Evolutionary conservation across 331 rosid species (phyloP), one percentile per base, ranked within the genome.

Genomic region (Quercus lobata): DNA sequence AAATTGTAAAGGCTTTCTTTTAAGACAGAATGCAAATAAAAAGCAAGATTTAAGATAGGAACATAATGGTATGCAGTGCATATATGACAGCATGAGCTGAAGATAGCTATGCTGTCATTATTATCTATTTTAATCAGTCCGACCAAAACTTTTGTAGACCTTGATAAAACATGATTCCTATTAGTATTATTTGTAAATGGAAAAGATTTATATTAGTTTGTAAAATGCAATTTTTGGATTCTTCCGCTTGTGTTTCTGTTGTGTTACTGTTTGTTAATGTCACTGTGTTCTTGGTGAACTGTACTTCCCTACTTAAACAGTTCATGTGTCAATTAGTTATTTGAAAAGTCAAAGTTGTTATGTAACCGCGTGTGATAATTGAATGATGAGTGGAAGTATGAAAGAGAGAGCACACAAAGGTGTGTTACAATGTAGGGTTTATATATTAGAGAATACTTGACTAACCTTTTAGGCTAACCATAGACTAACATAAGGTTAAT

Each of bases 21-120:
- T 61, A 6, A 7, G 52, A 16, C 29, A 58, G 54, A 19, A 52
- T 71, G 53, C 73, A 37, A 54, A 60, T 61, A 52, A 72, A 69
- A 30, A 18, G 0, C 46, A 18, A 24, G 58, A 80, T 77, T 41
- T 41, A 41, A 8, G 46, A 41, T 41, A 68, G 62, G 76, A 73
- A 77, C 61, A 56, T 55, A 9, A 55, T 16, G 63, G 49, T 60
- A 52, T 58, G 62, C 18, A 69, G 73, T 57, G 60, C 77, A 84
- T 73, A 5, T 25, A 73, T 70, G 75, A 61, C 78, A 65, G 74
- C 83, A 41, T 15, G 58, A 54, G 85, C 72, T 84, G 85, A 84
- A 77, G 88, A 77, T 77, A 83, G 83, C 75, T 74, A 60, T 25
- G 83, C 52, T 80, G 66, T 25, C 25, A 9, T 56, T 21, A n/a